Percentiles rank a stretch among this genome's conserved stretches.
Evolutionary conservation across 2,329 filamentous ascomycete genomes (phyloP).

Genomic region (Bertia moriformis): DNA sequence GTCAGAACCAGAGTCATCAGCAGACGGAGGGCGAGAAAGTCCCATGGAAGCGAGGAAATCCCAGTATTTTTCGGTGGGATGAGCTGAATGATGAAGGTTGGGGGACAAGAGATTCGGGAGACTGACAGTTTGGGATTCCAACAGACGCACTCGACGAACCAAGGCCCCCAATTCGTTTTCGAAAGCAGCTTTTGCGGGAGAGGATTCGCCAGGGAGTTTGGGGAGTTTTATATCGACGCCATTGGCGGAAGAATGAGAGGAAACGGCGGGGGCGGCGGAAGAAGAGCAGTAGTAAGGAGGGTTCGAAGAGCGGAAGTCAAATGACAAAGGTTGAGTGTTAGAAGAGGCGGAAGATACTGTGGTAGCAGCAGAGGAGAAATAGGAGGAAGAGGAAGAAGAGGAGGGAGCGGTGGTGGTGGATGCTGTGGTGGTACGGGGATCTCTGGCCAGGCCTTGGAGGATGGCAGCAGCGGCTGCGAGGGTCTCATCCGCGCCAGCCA

Average conservation of each 20-base stretch:
- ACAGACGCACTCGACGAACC: slow-evolving; percentile 41
- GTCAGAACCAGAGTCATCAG: neutral
- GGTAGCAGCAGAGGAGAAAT: too few species aligned
- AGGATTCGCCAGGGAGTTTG: slow-evolving; percentile 38
- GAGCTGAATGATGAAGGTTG: slow-evolving; percentile 6
- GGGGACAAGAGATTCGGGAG: slow-evolving; percentile 43
- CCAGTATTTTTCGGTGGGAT: neutral
- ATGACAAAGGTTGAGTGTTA: too few species aligned
- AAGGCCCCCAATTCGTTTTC: slow-evolving; percentile 48
- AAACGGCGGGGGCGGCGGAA: neutral
- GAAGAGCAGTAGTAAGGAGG: too few species aligned
- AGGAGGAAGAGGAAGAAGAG: too few species aligned
- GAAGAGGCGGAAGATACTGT: too few species aligned
- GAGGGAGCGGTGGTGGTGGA: too few species aligned
- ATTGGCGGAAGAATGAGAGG: neutral
- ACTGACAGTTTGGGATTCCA: slow-evolving; percentile 40
- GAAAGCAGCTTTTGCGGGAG: slow-evolving; percentile 39
- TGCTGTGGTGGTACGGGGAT: neutral
- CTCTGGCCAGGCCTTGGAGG: neutral
- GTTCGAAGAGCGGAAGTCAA: too few species aligned
- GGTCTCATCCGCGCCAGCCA: neutral
- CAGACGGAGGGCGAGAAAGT: neutral
- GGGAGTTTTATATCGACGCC: neutral
- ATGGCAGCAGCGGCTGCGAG: neutral
- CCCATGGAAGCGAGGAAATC: neutral